Conservation (phyloP, 345 rosid genomes). For the Populus pruinosa region DNA sequence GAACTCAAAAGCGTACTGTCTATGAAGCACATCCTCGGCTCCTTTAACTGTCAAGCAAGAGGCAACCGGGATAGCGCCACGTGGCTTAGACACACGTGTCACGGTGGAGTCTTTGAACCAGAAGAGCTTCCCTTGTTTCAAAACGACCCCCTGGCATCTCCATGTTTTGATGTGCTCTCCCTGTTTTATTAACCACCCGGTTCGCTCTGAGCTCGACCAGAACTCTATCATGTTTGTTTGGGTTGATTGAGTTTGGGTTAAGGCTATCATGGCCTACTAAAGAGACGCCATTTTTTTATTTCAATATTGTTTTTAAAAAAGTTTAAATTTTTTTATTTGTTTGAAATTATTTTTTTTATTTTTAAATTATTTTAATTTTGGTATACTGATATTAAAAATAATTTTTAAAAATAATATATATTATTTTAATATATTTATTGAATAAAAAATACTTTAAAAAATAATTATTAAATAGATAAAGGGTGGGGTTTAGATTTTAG, state of each 20-base stretch:
- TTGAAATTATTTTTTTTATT: too few relatives aligned
- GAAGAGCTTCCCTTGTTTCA: slow-evolving; percentile 64
- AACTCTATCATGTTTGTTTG: slow-evolving; percentile 44
- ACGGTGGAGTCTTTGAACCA: slow-evolving; percentile 70
- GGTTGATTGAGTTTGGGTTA: slow-evolving; percentile 13
- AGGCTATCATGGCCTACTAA: slow-evolving; percentile 13
- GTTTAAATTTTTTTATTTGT: too few relatives aligned
- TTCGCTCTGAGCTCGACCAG: slow-evolving; percentile 64
- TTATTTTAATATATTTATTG: too few relatives aligned
- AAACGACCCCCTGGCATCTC: slow-evolving; percentile 77
- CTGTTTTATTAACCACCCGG: slow-evolving; percentile 68
- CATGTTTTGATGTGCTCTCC: slow-evolving; percentile 73
- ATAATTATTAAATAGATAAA: background rate
- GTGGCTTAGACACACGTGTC: slow-evolving; percentile 54
- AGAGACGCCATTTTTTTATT: slow-evolving; percentile 9
- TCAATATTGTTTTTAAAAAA: too few relatives aligned
- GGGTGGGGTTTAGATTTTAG: background rate
- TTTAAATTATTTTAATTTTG: too few relatives aligned
- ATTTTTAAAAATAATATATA: too few relatives aligned
- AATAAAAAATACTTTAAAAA: too few relatives aligned
- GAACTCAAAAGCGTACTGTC: slow-evolving; percentile 58
- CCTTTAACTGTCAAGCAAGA: slow-evolving; percentile 69
- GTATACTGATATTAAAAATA: too few relatives aligned
- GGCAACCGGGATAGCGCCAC: slow-evolving; percentile 61
- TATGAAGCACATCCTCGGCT: slow-evolving; percentile 63